These are phyloP conservation scores for Fraxinus sp. DNA, from an alignment of 305 asterid species.

Conservation along the genomic window DNA sequence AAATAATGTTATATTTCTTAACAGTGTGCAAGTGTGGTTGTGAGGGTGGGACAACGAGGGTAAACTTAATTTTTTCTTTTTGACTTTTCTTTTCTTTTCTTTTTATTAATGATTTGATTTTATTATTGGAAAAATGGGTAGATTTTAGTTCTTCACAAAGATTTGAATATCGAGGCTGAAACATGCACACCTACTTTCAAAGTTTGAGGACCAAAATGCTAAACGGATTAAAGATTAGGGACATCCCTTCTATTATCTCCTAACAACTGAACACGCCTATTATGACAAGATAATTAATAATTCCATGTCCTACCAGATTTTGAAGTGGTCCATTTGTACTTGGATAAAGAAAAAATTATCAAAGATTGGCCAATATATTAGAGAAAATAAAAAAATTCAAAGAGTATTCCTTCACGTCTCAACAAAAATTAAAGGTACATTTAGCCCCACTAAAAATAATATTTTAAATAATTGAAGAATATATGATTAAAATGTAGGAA, in stretches of 20 bases:
- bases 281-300: background rate
- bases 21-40: background rate
- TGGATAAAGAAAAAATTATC: background rate
- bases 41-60: background rate
- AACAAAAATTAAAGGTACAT: background rate
- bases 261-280: background rate
- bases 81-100: too few relatives aligned
- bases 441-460: too few relatives aligned
- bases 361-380: background rate
- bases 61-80: too few relatives aligned
- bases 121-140: background rate
- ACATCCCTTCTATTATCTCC: background rate
- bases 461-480: too few relatives aligned
- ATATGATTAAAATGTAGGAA: too few relatives aligned
- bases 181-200: too few relatives aligned
- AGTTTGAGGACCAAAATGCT: background rate
- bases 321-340: background rate
- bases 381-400: background rate
- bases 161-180: background rate
- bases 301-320: background rate
- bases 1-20: too few relatives aligned
- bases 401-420: background rate
- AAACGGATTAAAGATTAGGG: background rate
- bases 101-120: background rate
- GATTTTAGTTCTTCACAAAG: background rate